Evolutionary conservation across 768 basidiomycete genomes (phyloP).

Genomic region (Cyclocybe aegerita): DNA sequence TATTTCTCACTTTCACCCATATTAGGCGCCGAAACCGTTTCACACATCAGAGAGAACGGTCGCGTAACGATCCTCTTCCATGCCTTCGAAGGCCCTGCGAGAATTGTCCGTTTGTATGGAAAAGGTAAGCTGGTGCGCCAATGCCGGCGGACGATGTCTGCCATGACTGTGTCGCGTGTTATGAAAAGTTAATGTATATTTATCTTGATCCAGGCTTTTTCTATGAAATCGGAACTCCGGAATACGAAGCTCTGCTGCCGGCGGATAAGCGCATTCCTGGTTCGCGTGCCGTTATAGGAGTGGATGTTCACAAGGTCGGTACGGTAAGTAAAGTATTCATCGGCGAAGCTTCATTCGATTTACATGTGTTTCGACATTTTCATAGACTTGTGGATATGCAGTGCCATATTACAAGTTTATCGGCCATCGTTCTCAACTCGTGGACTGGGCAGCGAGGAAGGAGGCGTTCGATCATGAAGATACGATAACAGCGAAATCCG

Average conservation of each 20-base stretch:
- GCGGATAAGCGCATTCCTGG: conserved; percentile 47
- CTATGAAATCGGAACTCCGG: conserved; percentile 61
- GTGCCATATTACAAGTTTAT: conserved; percentile 62
- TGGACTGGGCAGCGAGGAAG: conserved; percentile 41
- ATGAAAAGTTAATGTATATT: not conserved
- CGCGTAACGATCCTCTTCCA: conserved; percentile 62
- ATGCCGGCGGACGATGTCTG: too few relatives aligned
- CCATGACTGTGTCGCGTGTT: too few relatives aligned
- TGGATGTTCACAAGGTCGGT: conserved; percentile 60
- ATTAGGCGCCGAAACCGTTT: conserved; percentile 40
- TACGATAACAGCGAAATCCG: not conserved
- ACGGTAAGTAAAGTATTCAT: conserved; percentile 29
- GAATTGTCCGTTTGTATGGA: conserved; percentile 58
- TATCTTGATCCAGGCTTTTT: conserved; percentile 42
- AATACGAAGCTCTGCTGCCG: conserved; percentile 55
- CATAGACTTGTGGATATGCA: conserved; percentile 65
- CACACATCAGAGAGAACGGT: conserved; percentile 59
- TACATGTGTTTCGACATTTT: not conserved
- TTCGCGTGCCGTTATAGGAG: conserved; percentile 57
- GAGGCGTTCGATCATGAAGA: conserved; percentile 40
- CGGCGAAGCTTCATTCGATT: not conserved
- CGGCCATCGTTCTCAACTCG: conserved; percentile 51
- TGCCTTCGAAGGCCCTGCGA: conserved; percentile 60
- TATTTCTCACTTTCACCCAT: not conserved
- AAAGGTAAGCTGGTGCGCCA: conserved; percentile 38